Evolutionary conservation across 2,329 filamentous ascomycete species (phyloP).

Genomic region (Parafenestella ontariensis): DNA sequence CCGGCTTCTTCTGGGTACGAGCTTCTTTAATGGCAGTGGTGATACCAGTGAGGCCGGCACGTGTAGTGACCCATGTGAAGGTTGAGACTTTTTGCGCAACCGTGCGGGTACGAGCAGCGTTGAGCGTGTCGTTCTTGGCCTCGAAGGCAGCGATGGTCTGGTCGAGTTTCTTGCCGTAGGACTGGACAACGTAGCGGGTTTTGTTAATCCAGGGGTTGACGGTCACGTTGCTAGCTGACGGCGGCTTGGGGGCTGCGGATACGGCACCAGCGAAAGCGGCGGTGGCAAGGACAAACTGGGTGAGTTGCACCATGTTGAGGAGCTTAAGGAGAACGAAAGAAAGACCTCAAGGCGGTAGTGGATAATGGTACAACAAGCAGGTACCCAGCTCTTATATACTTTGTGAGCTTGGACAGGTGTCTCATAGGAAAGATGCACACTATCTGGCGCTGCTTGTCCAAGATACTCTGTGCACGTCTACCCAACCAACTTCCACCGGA

Average conservation of each 20-base stretch:
- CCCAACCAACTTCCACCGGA: not conserved
- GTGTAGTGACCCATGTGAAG: constrained; percentile 36
- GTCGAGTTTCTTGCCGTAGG: constrained; percentile 35
- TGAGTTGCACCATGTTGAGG: constrained; percentile 34
- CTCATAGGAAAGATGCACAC: not conserved
- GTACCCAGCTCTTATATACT: constrained; percentile 18
- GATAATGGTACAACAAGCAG: constrained; percentile 1
- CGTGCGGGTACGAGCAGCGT: constrained; percentile 35
- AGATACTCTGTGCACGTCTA: constrained; percentile 8
- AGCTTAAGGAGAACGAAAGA: not conserved
- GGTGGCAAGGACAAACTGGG: constrained; percentile 29
- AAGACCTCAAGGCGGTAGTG: constrained; percentile 5
- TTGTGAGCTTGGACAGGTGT: not conserved
- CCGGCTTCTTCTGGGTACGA: constrained; percentile 26
- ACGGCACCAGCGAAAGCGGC: constrained; percentile 24
- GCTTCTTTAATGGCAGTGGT: constrained; percentile 29
- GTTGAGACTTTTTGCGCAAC: constrained; percentile 36
- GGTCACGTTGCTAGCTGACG: constrained; percentile 11
- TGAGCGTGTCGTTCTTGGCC: constrained; percentile 32
- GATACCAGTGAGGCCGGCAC: constrained; percentile 27
- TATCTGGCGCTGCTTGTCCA: constrained; percentile 7
- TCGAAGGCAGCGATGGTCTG: constrained; percentile 33
- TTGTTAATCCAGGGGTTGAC: constrained; percentile 32
- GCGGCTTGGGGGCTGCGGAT: constrained; percentile 21
- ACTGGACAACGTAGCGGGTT: constrained; percentile 30